Evolutionary conservation across 1,139 yeast genomes (phyloP), one percentile per base, ranked within the genome.

Genomic region (Kluyveromyces sp.): DNA sequence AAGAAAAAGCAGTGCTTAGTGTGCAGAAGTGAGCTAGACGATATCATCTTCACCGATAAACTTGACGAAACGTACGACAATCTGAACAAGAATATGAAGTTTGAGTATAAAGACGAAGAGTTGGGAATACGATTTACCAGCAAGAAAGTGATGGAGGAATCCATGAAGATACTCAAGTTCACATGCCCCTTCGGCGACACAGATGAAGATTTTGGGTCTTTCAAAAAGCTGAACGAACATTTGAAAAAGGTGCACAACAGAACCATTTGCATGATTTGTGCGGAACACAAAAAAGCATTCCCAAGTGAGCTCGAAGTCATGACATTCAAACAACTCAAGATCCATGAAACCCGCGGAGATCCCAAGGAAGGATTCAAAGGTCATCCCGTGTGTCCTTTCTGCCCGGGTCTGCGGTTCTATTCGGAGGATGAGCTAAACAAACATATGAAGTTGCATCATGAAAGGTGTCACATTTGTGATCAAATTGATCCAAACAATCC

Each of bases 391-490:
- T 92, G 99, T 70, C 78, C 77, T 52, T 86, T 86, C 61, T 92
- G 98, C 64, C 67, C 75, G 3, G 78, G 79, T 1, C 73, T 70
- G 52, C 66, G 95, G 46, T 89, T 86, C 60, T 92, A 92, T 60
- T 87, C 96, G 0, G 88, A 80, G 43, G 96, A 92, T 59, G 97
- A 89, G 60, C 70, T 88, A 54, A 79, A 77, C 55, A 65, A 80
- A 33, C 99, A 92, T 63, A 75, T 92, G 65, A 72, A 96, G 54
- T 86, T 86, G 49, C 69, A 70, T 44, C 98, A 92, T 63, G 96
- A 89, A 61, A 78, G 82, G 53, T 92, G 99, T 63, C 85, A 82
- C 55, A 79, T 94, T 33, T 92, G 99, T 67, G 95, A 88, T 54
- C 81, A 77, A 57, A 70, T 78, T 13, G 71, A 73, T 51, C 76